Percentiles rank a stretch among this genome's conserved stretches.
Evolutionary conservation across 192 early-diverging fungal genomes (phyloP).

Genomic region (Oehlia diaphana): DNA sequence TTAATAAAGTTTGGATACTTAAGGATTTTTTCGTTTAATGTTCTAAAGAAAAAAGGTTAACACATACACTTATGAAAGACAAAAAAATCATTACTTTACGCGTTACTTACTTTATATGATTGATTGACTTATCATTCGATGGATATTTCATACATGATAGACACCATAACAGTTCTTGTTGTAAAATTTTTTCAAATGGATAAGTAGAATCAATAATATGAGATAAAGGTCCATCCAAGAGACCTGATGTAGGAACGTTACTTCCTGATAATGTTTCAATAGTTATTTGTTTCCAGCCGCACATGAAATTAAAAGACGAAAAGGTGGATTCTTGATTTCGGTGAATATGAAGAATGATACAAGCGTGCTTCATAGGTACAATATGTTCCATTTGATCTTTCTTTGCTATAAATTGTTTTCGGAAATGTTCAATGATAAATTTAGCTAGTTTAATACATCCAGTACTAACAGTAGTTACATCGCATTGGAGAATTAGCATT

Average conservation of each 20-base stretch:
- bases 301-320: constrained; percentile 24
- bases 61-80: background rate
- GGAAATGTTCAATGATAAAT: constrained; percentile 16
- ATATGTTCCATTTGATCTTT: background rate
- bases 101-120: constrained; percentile 18
- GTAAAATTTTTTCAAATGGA: constrained; percentile 27
- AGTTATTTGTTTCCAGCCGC: constrained; percentile 26
- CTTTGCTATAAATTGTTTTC: background rate
- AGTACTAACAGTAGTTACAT: background rate
- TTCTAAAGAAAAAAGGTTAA: background rate
- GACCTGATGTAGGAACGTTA: background rate
- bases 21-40: background rate
- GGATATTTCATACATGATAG: constrained; percentile 28
- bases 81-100: background rate
- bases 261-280: constrained; percentile 20
- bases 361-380: background rate
- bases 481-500: constrained; percentile 21
- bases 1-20: background rate
- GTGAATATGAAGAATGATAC: constrained; percentile 29
- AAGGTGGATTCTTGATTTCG: constrained; percentile 1
- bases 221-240: constrained; percentile 1
- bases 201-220: constrained; percentile 13
- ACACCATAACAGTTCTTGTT: constrained; percentile 27
- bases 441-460: constrained; percentile 28
- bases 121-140: background rate